A percentile compares a stretch with the other conserved stretches of the same genome.
phyloP scores from a whole-genome alignment of 306 rosid species.

The Prinsepia uniflora region DNA sequence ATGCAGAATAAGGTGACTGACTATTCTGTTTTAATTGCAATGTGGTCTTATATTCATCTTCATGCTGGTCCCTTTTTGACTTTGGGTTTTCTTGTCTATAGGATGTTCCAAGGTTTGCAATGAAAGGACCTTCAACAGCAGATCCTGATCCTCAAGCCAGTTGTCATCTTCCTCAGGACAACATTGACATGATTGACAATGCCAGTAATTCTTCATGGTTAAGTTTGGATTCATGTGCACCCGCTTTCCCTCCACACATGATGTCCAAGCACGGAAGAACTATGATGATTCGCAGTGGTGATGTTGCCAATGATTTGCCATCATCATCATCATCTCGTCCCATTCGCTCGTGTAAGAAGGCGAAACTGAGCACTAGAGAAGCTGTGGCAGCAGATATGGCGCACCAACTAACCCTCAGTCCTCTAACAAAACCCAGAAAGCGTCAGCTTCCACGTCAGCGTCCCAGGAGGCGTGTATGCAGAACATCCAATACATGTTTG shows the following conservation, averaged over 20 bases:
- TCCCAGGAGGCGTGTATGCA: conserved; percentile 45
- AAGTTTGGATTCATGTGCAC: conserved; percentile 57
- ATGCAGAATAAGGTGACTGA: conserved; percentile 57
- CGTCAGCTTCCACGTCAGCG: conserved; percentile 39
- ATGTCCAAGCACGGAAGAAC: conserved; percentile 19
- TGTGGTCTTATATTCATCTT: background rate
- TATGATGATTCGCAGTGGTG: conserved; percentile 18
- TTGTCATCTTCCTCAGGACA: conserved; percentile 37
- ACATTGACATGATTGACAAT: conserved; percentile 35
- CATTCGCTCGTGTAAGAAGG: conserved; percentile 34
- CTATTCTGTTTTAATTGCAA: conserved; percentile 4
- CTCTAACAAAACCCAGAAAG: conserved; percentile 28
- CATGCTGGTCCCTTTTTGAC: background rate
- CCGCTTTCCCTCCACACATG: conserved; percentile 28
- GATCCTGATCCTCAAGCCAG: conserved; percentile 21
- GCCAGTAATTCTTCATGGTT: conserved; percentile 55
- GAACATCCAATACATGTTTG: conserved; percentile 31
- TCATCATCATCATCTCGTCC: conserved; percentile 28
- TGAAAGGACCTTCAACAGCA: conserved; percentile 9
- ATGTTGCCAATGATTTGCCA: conserved; percentile 26
- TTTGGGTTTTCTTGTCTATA: conserved; percentile 31
- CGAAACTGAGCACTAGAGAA: conserved; percentile 28
- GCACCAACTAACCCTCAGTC: conserved; percentile 42
- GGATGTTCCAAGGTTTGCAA: conserved; percentile 36
- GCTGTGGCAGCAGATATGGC: conserved; percentile 22